These are phyloP conservation scores for Aspergillus tamarii DNA, from an alignment of 2,329 filamentous ascomycete genomes.

Conservation along the genomic window DNA sequence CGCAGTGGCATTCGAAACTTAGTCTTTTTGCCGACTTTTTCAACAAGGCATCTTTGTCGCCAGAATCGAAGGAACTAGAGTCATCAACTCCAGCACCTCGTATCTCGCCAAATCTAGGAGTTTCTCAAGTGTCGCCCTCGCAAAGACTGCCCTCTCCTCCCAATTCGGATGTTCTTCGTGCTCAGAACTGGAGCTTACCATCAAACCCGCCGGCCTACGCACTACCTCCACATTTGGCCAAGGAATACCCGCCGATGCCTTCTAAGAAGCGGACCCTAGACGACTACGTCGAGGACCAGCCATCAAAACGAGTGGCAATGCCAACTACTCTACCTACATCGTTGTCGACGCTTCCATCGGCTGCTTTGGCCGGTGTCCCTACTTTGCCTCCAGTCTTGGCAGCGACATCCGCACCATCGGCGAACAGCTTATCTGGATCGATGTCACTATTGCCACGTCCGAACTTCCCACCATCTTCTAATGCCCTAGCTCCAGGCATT, in stretches of 20 bases:
- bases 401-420: constrained; percentile 35
- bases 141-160: constrained; percentile 46
- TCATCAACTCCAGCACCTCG: constrained; percentile 32
- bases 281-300: constrained; percentile 56
- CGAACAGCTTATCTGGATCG: constrained; percentile 36
- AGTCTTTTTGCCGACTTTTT: constrained; percentile 83
- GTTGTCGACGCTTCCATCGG: constrained; percentile 30
- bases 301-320: constrained; percentile 54
- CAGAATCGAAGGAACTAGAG: constrained; percentile 42
- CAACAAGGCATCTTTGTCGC: constrained; percentile 64
- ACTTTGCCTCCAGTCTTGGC: constrained; percentile 40
- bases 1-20: constrained; percentile 81
- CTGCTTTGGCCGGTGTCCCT: constrained; percentile 30
- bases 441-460: constrained; percentile 68
- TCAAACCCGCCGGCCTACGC: constrained; percentile 28
- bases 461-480: constrained; percentile 68
- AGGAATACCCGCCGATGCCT: constrained; percentile 26
- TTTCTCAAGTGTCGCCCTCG: constrained; percentile 34
- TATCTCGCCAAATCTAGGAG: constrained; percentile 41
- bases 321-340: constrained; percentile 28
- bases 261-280: constrained; percentile 65
- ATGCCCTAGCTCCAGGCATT: constrained; percentile 40
- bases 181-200: constrained; percentile 35
- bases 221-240: constrained; percentile 27
- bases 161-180: constrained; percentile 31